These are phyloP conservation scores for Fusarium veterinarium DNA, from an alignment of 2,329 filamentous ascomycete genomes.

Conservation along the genomic window DNA sequence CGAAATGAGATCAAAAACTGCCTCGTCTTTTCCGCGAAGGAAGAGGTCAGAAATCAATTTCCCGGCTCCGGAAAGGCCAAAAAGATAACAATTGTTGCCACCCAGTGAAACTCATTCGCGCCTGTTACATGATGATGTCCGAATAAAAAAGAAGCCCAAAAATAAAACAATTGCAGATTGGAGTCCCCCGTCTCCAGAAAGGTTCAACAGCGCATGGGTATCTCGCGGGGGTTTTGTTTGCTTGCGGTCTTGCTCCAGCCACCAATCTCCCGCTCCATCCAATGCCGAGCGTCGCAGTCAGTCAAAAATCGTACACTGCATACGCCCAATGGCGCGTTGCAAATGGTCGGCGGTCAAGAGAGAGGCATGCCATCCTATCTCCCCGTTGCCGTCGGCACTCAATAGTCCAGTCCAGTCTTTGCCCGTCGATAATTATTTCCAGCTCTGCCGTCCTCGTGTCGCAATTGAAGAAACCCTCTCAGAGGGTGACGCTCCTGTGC, in stretches of 20 bases:
- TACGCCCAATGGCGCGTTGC: constrained; percentile 42
- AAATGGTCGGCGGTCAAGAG: constrained; percentile 33
- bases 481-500: constrained; percentile 18
- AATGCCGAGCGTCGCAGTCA: constrained; percentile 41
- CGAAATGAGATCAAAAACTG: constrained; percentile 22
- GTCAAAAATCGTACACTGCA: constrained; percentile 45
- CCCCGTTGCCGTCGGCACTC: constrained; percentile 26
- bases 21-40: constrained; percentile 19
- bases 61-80: constrained; percentile 37
- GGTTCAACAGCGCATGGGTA: constrained; percentile 45
- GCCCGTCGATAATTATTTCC: constrained; percentile 35
- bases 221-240: constrained; percentile 46
- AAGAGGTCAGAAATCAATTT: constrained; percentile 44
- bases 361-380: constrained; percentile 29
- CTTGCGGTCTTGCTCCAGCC: constrained; percentile 42
- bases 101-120: constrained; percentile 33
- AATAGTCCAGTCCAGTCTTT: constrained; percentile 17
- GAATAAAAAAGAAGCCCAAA: constrained; percentile 33
- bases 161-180: constrained; percentile 41
- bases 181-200: constrained; percentile 47
- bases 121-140: constrained; percentile 32
- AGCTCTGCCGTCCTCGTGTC: constrained; percentile 23
- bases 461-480: constrained; percentile 15
- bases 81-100: constrained; percentile 35
- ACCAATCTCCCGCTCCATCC: constrained; percentile 45